Conservation (phyloP, 1,284 basidiomycete genomes). For the Athelia psychrophila region DNA sequence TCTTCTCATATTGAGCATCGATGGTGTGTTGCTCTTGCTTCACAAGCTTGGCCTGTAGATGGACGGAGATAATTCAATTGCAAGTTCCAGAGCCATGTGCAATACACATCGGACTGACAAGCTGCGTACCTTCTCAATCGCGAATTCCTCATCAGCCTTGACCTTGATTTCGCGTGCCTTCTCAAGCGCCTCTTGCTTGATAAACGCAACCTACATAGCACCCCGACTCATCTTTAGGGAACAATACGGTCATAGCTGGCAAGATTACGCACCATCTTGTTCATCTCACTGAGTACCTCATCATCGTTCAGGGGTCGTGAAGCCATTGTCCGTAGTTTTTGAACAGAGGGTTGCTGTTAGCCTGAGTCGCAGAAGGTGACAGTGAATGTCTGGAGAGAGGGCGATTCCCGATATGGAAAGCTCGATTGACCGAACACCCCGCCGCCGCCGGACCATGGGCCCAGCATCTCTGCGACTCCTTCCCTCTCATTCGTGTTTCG, state of each 20-base stretch:
- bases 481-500: no score
- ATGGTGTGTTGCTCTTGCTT: slow-evolving; percentile 92
- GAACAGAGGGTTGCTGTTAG: background rate
- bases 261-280: slow-evolving; percentile 84
- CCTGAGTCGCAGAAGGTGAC: no score
- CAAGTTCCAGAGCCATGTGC: background rate
- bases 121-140: slow-evolving; percentile 86
- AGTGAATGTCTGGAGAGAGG: no score
- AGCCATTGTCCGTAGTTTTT: slow-evolving; percentile 39
- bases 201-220: slow-evolving; percentile 79
- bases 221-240: slow-evolving; percentile 7
- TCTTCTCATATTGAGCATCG: slow-evolving; percentile 92
- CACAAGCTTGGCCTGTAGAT: slow-evolving; percentile 86
- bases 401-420: no score
- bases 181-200: slow-evolving; percentile 95
- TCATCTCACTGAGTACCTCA: slow-evolving; percentile 96
- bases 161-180: slow-evolving; percentile 96
- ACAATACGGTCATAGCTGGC: slow-evolving; percentile 1
- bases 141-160: slow-evolving; percentile 96
- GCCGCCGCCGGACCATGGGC: no score
- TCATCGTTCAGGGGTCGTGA: slow-evolving; percentile 86
- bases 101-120: background rate
- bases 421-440: no score
- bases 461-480: no score
- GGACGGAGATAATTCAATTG: background rate